phyloP scores from a whole-genome alignment of 306 rosid species.

The Trichosanthes cucumerina region DNA sequence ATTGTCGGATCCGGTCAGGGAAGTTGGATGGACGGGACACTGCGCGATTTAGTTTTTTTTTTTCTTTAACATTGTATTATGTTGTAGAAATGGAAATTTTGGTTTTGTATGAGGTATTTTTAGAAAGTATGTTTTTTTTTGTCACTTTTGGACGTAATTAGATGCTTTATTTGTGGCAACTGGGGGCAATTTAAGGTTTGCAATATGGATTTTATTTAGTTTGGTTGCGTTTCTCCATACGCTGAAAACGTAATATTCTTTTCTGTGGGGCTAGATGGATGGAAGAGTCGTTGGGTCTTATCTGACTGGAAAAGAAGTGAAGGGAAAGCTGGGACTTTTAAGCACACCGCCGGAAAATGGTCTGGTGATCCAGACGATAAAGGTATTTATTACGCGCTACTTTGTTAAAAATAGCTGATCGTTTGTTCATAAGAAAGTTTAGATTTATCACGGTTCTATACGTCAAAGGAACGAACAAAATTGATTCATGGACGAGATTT shows the following conservation, averaged over 20 bases:
- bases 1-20: not conserved
- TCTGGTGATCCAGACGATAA: slow-evolving; percentile 84
- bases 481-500: not conserved
- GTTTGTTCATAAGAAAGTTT: not conserved
- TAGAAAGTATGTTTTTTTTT: not conserved
- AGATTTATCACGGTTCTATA: not conserved
- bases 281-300: slow-evolving; percentile 74
- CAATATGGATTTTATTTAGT: not conserved
- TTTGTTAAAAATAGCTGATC: not conserved
- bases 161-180: not conserved
- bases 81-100: not conserved
- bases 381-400: slow-evolving; percentile 33
- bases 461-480: not conserved
- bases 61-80: not conserved
- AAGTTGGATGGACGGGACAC: not conserved
- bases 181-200: not conserved
- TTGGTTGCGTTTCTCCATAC: not conserved
- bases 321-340: slow-evolving; percentile 93
- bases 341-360: slow-evolving; percentile 80
- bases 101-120: not conserved
- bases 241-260: not conserved
- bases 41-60: not conserved
- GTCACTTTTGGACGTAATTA: not conserved
- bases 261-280: slow-evolving; percentile 42
- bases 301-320: slow-evolving; percentile 83